phyloP scores from a whole-genome alignment of 257 asterid species.

The Catharanthus roseus region DNA sequence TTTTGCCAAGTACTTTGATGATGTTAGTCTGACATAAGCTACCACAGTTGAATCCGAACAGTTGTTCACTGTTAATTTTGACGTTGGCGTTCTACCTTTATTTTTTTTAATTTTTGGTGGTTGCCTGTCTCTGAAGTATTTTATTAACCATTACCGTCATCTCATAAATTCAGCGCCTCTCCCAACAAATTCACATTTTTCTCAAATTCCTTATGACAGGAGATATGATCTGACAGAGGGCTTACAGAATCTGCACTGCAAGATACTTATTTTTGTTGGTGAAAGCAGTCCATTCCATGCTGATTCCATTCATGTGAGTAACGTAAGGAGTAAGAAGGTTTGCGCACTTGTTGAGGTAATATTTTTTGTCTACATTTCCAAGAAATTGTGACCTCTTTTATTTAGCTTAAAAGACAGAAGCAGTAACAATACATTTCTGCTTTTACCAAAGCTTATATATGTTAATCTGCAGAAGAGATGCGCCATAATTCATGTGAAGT shows the following conservation, averaged over 20 bases:
- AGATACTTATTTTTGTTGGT: constrained; percentile 64
- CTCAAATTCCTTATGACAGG: constrained; percentile 29
- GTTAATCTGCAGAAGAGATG: neutral
- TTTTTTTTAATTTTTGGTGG: neutral
- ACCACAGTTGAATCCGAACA: neutral
- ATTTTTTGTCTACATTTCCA: neutral
- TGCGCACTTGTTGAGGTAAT: constrained; percentile 68
- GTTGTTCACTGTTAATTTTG: neutral
- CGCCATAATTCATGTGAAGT: neutral
- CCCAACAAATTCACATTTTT: neutral
- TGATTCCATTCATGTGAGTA: constrained; percentile 67
- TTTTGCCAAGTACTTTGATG: neutral
- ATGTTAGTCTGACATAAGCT: neutral
- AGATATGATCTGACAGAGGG: constrained; percentile 59
- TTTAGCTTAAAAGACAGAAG: neutral
- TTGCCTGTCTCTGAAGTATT: neutral
- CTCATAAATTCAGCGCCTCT: neutral
- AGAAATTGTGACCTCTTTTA: neutral
- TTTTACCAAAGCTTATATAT: neutral
- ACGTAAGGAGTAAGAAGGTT: constrained; percentile 56
- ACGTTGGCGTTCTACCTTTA: neutral
- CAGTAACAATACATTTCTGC: neutral
- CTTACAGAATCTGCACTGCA: constrained; percentile 47
- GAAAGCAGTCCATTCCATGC: constrained; percentile 67
- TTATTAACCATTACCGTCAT: neutral